Evolutionary conservation across 2,329 filamentous ascomycete genomes (phyloP).

Genomic region (Graphilbum fragrans): DNA sequence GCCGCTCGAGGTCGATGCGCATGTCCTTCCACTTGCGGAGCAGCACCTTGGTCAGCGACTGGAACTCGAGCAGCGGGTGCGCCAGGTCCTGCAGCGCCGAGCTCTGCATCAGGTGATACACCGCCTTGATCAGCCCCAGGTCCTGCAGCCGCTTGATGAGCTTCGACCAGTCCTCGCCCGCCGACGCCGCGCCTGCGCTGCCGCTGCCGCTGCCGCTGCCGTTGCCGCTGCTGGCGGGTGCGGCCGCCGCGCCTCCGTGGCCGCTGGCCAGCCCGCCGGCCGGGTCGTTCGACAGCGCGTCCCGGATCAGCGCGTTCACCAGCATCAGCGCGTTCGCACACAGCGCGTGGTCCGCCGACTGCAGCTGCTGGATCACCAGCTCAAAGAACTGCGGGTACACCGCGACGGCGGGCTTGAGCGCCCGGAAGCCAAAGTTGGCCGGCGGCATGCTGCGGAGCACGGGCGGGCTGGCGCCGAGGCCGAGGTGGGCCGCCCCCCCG

Average conservation of each 20-base stretch:
- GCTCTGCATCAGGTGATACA: conserved; percentile 89
- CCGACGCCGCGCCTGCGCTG: conserved; percentile 5
- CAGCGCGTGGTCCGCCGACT: conserved; percentile 86
- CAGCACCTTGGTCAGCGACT: conserved; percentile 78
- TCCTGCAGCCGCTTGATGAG: conserved; percentile 93
- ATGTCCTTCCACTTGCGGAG: conserved; percentile 82
- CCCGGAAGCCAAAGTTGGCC: conserved; percentile 73
- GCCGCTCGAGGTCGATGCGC: conserved; percentile 68
- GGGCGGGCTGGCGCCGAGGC: conserved; percentile 5
- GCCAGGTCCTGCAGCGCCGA: conserved; percentile 83
- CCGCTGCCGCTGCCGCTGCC: conserved; percentile 15
- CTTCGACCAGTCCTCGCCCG: conserved; percentile 74
- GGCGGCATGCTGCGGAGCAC: conserved; percentile 24
- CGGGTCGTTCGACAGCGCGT: conserved; percentile 68
- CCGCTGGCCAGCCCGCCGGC: no score
- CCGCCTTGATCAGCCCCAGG: conserved; percentile 81
- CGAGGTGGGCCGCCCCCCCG: background rate
- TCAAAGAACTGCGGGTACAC: conserved; percentile 90
- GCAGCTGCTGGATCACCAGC: conserved; percentile 81
- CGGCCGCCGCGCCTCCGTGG: background rate
- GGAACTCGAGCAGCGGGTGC: conserved; percentile 84
- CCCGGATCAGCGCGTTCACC: conserved; percentile 88
- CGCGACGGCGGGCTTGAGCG: conserved; percentile 81
- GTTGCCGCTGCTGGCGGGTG: background rate
- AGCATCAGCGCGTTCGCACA: conserved; percentile 93